Conservation (phyloP, 768 basidiomycete genomes). For the Mycena venus region DNA sequence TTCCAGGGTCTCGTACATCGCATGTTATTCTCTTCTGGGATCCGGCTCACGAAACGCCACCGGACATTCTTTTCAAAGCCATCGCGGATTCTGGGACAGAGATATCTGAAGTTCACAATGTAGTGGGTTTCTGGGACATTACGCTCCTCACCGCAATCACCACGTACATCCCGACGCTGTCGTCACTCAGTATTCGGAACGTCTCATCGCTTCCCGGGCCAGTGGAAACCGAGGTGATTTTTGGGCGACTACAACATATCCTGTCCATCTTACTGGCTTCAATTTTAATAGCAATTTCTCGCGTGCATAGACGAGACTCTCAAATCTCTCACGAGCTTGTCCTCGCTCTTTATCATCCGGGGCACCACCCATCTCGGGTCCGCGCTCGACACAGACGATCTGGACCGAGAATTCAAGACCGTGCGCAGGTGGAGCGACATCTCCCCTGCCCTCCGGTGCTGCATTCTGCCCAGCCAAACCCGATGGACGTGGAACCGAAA, state of each 20-base stretch:
- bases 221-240: neutral
- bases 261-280: too few species aligned
- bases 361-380: neutral
- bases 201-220: neutral
- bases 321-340: neutral
- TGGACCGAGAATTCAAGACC: neutral
- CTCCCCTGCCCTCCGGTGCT: neutral
- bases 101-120: neutral
- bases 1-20: neutral
- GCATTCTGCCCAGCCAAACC: conserved; percentile 8
- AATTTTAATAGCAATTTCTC: neutral
- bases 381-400: neutral
- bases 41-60: neutral
- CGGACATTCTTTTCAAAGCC: neutral
- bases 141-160: neutral
- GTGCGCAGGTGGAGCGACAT: conserved; percentile 10
- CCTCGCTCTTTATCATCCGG: neutral
- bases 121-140: neutral
- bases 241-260: too few species aligned
- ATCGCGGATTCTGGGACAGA: neutral
- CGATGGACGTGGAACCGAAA: neutral
- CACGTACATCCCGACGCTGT: neutral
- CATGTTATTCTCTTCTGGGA: neutral
- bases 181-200: neutral
- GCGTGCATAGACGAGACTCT: neutral